Percentiles rank a stretch among this genome's conserved stretches.
These are phyloP conservation scores for Chlamydomonas reinhardtii DNA, from an alignment of 163 green algal genomes.

Conservation along the genomic window DNA sequence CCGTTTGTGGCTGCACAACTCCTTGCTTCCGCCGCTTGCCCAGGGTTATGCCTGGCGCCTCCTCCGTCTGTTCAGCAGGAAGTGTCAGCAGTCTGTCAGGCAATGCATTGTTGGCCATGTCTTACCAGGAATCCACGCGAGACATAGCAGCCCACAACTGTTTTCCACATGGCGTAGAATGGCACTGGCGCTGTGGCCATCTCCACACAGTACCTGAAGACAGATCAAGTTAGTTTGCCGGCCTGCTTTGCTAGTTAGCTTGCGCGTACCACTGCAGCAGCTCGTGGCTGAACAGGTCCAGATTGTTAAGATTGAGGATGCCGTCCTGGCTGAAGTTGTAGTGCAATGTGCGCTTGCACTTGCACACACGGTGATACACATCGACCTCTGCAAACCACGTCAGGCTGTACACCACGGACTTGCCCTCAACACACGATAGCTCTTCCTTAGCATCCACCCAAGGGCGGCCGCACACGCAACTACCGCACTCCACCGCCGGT, in stretches of 20 bases:
- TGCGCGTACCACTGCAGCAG: not conserved
- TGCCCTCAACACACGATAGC: not conserved
- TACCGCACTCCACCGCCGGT: not conserved
- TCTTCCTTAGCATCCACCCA: not conserved
- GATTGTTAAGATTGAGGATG: not conserved
- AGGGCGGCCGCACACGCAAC: not conserved
- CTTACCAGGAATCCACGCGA: not conserved
- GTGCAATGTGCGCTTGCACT: not conserved
- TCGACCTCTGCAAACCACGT: not conserved
- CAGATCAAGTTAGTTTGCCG: no score
- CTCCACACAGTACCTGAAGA: not conserved
- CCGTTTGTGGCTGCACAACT: no score
- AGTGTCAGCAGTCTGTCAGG: not conserved
- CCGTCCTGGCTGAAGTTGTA: not conserved
- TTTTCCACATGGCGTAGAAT: not conserved
- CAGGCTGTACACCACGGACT: not conserved
- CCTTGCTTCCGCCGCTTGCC: no score
- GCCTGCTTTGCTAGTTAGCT: no score
- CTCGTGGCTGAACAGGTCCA: not conserved
- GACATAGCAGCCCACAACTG: not conserved
- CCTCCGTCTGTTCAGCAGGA: not conserved
- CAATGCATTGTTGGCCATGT: not conserved
- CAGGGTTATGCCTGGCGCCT: no score
- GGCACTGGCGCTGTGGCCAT: not conserved
- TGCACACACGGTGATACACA: not conserved